phyloP scores from a whole-genome alignment of 371 early-diverging fungal species.

The Rhizopus stolonifer region DNA sequence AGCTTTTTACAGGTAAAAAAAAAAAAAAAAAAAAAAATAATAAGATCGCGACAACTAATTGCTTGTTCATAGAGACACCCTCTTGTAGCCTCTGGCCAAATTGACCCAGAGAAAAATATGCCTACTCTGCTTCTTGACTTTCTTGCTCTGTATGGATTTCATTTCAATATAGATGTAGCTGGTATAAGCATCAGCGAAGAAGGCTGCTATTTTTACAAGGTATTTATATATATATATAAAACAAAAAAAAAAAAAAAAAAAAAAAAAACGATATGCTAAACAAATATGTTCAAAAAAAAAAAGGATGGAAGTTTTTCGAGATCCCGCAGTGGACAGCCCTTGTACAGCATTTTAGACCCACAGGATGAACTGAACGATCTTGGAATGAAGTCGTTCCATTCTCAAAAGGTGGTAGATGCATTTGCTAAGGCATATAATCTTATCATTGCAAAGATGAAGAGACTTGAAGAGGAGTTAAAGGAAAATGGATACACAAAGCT shows the following conservation, averaged over 20 bases:
- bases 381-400: constrained; percentile 41
- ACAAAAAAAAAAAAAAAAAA: constrained; percentile 8
- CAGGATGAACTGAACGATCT: constrained; percentile 63
- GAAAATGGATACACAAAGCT: constrained; percentile 8
- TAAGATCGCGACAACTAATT: neutral
- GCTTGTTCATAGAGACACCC: constrained; percentile 74
- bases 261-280: constrained; percentile 4
- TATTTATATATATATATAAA: constrained; percentile 4
- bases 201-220: constrained; percentile 65
- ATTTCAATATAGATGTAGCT: constrained; percentile 69
- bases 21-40: neutral
- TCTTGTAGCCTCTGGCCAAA: constrained; percentile 59
- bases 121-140: constrained; percentile 93
- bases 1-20: constrained; percentile 74
- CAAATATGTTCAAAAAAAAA: neutral
- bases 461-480: constrained; percentile 18
- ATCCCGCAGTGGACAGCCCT: constrained; percentile 22
- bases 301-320: neutral
- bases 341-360: constrained; percentile 62
- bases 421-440: constrained; percentile 28
- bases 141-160: constrained; percentile 90
- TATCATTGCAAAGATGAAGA: neutral
- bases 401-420: constrained; percentile 5
- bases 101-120: constrained; percentile 76
- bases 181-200: constrained; percentile 65